Evolutionary conservation across 345 rosid genomes (phyloP).

Genomic region (Turritis glabra): DNA sequence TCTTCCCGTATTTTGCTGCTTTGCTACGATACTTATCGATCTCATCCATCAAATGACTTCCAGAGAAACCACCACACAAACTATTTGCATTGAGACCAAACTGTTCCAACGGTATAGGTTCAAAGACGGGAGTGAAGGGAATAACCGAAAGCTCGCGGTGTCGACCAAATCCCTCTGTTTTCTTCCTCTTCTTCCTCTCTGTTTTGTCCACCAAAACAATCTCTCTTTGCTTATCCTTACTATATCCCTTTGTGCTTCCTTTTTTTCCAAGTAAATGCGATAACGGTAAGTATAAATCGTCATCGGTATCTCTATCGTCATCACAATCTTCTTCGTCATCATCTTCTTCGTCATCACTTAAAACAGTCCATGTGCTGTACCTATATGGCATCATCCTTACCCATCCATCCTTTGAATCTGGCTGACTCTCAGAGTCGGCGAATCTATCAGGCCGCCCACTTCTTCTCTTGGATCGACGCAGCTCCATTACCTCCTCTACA

Average conservation of each 20-base stretch:
- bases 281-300: conserved; percentile 51
- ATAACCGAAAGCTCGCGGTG: conserved; percentile 49
- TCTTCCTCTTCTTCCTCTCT: conserved; percentile 26
- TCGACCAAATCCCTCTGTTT: conserved; percentile 20
- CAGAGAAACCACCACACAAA: conserved; percentile 15
- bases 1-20: conserved; percentile 27
- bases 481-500: conserved; percentile 47
- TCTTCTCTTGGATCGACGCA: conserved; percentile 80
- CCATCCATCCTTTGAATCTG: conserved; percentile 47
- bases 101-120: conserved; percentile 38
- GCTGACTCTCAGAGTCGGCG: conserved; percentile 43
- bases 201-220: conserved; percentile 24
- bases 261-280: conserved; percentile 42
- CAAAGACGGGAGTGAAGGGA: conserved; percentile 49
- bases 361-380: conserved; percentile 39
- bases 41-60: conserved; percentile 32
- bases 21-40: conserved; percentile 39
- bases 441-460: conserved; percentile 67
- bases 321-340: conserved; percentile 15
- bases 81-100: conserved; percentile 39
- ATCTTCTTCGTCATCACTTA: conserved; percentile 32
- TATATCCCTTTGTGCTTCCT: conserved; percentile 5
- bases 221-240: conserved; percentile 34
- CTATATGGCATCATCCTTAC: conserved; percentile 49
- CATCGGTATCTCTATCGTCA: conserved; percentile 8